Evolutionary conservation across 768 basidiomycete genomes (phyloP).

Genomic region (Porpolomopsis calyptriformis): DNA sequence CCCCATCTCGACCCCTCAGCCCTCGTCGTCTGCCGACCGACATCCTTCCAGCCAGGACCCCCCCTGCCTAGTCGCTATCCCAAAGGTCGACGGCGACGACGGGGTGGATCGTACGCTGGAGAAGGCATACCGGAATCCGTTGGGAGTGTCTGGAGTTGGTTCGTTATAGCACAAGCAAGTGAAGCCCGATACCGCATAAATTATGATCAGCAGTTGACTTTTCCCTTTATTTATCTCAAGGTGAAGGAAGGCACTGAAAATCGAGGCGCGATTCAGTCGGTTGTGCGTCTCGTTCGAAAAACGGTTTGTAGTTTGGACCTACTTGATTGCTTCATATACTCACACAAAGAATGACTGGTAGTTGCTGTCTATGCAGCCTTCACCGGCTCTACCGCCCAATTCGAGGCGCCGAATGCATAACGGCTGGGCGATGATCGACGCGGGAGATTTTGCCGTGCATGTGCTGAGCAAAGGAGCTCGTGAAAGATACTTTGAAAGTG

Average conservation of each 20-base stretch:
- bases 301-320: conserved; percentile 35
- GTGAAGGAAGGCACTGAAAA: conserved; percentile 81
- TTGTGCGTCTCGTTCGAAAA: conserved; percentile 61
- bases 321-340: not conserved
- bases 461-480: conserved; percentile 56
- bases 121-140: conserved; percentile 45
- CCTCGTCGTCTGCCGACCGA: conserved; percentile 44
- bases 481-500: conserved; percentile 57
- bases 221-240: conserved; percentile 25
- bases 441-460: conserved; percentile 71
- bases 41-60: conserved; percentile 43
- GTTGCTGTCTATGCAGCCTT: conserved; percentile 50
- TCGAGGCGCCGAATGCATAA: conserved; percentile 48
- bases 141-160: conserved; percentile 67
- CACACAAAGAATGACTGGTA: conserved; percentile 16
- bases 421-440: conserved; percentile 81
- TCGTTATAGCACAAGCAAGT: conserved; percentile 58
- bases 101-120: conserved; percentile 56
- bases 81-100: conserved; percentile 54
- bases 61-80: conserved; percentile 45
- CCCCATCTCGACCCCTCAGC: conserved; percentile 59
- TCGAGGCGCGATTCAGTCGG: conserved; percentile 65
- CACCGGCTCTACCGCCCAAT: conserved; percentile 52
- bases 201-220: not conserved
- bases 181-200: not conserved